phyloP scores from a whole-genome alignment of 2,329 filamentous ascomycete species.

The Pseudocercospora musae region DNA sequence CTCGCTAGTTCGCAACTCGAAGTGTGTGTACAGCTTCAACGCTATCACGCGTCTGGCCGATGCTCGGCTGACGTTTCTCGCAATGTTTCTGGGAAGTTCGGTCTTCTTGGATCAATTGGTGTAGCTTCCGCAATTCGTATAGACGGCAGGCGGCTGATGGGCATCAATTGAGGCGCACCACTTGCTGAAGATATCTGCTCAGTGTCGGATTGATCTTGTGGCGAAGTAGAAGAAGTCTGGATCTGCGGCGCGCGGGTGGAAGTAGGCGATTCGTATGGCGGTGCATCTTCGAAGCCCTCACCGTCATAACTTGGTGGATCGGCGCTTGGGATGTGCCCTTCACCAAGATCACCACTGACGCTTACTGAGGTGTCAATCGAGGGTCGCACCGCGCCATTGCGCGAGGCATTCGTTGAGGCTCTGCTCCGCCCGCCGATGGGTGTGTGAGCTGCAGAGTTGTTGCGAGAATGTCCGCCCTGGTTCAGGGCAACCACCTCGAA shows the following conservation, averaged over 20 bases:
- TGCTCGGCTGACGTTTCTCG: conserved; percentile 15
- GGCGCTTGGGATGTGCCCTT: conserved; percentile 29
- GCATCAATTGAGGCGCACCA: conserved; percentile 35
- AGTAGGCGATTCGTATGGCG: conserved; percentile 45
- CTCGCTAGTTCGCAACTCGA: not conserved
- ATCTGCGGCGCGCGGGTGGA: conserved; percentile 22
- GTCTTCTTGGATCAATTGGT: conserved; percentile 26
- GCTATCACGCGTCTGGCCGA: conserved; percentile 5
- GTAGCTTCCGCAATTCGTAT: conserved; percentile 44
- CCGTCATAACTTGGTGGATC: conserved; percentile 37
- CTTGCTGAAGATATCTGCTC: conserved; percentile 8
- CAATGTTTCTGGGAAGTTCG: conserved; percentile 12
- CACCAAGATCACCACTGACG: conserved; percentile 28
- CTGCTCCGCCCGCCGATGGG: conserved; percentile 27
- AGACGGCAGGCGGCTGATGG: conserved; percentile 42
- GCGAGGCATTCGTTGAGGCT: conserved; percentile 22
- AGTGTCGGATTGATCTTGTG: conserved; percentile 1
- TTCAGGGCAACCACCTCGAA: conserved; percentile 44
- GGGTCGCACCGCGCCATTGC: conserved; percentile 22
- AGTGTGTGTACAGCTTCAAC: not conserved
- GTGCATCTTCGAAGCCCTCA: conserved; percentile 45
- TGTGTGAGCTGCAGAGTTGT: conserved; percentile 20
- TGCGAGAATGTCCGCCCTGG: conserved; percentile 36
- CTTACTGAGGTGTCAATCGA: conserved; percentile 28
- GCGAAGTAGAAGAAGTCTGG: conserved; percentile 7